These are phyloP conservation scores for Gonapodya sp. DNA, from an alignment of 192 early-diverging fungal genomes.

Conservation along the genomic window DNA sequence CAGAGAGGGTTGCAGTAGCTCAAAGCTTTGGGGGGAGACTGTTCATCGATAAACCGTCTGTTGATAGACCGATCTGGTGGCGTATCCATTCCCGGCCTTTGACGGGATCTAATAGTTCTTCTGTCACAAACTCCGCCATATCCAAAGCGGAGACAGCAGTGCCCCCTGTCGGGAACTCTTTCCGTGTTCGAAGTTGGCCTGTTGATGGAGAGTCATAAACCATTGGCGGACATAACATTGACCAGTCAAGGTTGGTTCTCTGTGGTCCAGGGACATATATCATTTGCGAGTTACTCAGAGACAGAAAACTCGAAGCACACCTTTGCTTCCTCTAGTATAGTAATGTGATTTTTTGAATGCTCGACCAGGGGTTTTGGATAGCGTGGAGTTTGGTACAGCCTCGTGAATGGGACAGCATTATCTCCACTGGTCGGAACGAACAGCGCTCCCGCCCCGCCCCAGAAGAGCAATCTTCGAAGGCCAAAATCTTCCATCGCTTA, in stretches of 20 bases:
- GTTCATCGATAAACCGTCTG: not conserved
- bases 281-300: not conserved
- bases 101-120: not conserved
- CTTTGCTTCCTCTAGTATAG: not conserved
- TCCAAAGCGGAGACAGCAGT: not conserved
- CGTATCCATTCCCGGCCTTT: not conserved
- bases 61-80: not conserved
- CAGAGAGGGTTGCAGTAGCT: no score
- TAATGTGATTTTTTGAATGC: not conserved
- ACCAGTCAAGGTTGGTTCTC: not conserved
- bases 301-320: not conserved
- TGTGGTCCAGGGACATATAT: not conserved
- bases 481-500: not conserved
- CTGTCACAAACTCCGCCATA: not conserved
- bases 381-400: not conserved
- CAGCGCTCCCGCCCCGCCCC: constrained; percentile 7
- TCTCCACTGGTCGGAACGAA: not conserved
- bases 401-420: not conserved
- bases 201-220: not conserved
- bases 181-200: not conserved
- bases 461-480: not conserved
- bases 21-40: no score
- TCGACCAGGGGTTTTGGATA: constrained; percentile 5
- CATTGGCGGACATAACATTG: constrained; percentile 8
- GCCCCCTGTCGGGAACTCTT: not conserved